Conservation (phyloP, 208 protist genomes). For the Wallacemonas sp. region DNA sequence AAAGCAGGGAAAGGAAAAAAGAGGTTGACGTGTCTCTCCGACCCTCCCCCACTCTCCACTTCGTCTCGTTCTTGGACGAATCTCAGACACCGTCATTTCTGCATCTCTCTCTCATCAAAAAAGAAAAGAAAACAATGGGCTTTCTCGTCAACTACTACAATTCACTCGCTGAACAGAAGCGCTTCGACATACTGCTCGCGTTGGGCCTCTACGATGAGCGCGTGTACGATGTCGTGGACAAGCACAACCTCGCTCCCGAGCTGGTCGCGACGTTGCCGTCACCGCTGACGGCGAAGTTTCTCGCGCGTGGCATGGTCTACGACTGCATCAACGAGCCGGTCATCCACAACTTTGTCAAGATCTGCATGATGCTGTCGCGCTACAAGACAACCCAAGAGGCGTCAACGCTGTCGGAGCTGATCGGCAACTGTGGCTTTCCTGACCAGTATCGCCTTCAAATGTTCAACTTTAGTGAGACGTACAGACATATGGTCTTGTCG, state of each 20-base stretch:
- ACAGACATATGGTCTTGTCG: constrained; percentile 88
- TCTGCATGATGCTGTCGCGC: constrained; percentile 85
- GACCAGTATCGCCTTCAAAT: constrained; percentile 84
- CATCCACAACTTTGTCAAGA: constrained; percentile 75
- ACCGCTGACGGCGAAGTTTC: constrained; percentile 61
- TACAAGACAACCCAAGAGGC: constrained; percentile 72
- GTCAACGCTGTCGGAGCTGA: constrained; percentile 77
- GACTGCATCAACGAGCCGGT: constrained; percentile 73
- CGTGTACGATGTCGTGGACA: constrained; percentile 86
- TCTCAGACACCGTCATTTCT: constrained; percentile 2
- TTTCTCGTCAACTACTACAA: constrained; percentile 69
- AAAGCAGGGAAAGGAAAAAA: not conserved
- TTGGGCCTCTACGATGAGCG: constrained; percentile 87
- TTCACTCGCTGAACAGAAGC: constrained; percentile 55
- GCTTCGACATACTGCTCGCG: constrained; percentile 53
- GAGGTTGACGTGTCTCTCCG: too few species aligned
- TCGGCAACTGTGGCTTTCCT: constrained; percentile 78
- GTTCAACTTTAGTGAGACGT: constrained; percentile 90
- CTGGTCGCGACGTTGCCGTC: constrained; percentile 66
- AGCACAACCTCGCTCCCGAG: constrained; percentile 51
- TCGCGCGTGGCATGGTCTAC: constrained; percentile 86
- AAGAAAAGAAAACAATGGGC: too few species aligned
- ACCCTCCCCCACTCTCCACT: too few species aligned
- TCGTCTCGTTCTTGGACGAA: not conserved
- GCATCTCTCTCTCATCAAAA: too few species aligned